A percentile compares a stretch with the other conserved stretches of the same genome.
phyloP scores from a whole-genome alignment of 2,329 filamentous ascomycete genomes.

The Dothideomycetes sp. region DNA sequence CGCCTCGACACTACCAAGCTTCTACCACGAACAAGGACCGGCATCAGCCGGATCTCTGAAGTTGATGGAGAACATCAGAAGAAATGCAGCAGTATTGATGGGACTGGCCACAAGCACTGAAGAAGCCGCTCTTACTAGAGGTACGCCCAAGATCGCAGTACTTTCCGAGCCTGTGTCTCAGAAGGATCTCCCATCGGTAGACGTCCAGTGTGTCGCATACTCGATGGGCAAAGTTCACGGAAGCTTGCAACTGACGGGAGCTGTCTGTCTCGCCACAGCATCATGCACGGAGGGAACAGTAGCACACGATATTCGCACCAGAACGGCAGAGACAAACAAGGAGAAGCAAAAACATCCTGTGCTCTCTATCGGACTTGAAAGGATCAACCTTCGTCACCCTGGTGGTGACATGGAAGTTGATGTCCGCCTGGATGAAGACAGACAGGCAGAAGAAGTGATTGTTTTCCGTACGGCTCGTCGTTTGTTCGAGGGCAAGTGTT shows the following conservation, averaged over 20 bases:
- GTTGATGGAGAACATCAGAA: slow-evolving; percentile 17
- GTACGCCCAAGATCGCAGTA: slow-evolving; percentile 21
- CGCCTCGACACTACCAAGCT: slow-evolving; percentile 13
- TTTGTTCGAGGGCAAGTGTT: slow-evolving; percentile 19
- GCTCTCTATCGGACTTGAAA: slow-evolving; percentile 14
- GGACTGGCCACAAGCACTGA: slow-evolving; percentile 15
- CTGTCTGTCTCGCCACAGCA: slow-evolving; percentile 25
- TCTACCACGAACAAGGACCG: slow-evolving; percentile 7
- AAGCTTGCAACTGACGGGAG: slow-evolving; percentile 27
- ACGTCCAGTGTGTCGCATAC: slow-evolving; percentile 22
- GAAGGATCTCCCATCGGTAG: slow-evolving; percentile 3
- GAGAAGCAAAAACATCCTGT: neutral
- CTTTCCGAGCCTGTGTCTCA: slow-evolving; percentile 14
- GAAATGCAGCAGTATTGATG: slow-evolving; percentile 18
- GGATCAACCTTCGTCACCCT: slow-evolving; percentile 20
- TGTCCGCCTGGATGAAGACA: slow-evolving; percentile 17
- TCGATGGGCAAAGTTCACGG: slow-evolving; percentile 28
- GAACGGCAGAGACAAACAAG: neutral
- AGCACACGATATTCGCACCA: slow-evolving; percentile 16
- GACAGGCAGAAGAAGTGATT: slow-evolving; percentile 20
- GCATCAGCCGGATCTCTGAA: slow-evolving; percentile 15
- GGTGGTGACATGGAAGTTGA: slow-evolving; percentile 24
- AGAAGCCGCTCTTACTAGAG: slow-evolving; percentile 19
- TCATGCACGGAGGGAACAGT: slow-evolving; percentile 24
- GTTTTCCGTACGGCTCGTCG: slow-evolving; percentile 19